Evolutionary conservation across 768 basidiomycete genomes (phyloP), one percentile per base, ranked within the genome.

Genomic region (Antrodiella citrinella): DNA sequence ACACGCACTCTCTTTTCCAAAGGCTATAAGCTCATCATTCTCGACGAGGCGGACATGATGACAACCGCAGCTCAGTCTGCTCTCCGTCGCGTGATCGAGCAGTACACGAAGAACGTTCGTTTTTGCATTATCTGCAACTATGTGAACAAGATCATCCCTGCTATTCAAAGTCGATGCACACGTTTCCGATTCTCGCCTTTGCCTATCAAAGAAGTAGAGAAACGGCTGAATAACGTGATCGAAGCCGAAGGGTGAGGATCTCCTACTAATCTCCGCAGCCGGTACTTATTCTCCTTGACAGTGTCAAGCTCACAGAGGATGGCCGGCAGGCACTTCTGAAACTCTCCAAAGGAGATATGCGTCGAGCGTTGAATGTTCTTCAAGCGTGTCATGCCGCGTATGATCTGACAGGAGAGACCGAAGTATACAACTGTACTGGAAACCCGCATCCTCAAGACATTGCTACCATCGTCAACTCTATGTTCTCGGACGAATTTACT

Each of bases 41-140:
- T 99, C 26, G 96, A 99, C 58, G 96, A 99, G 67, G 96, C 96
- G n/a, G 96, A 99, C 73, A 96, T 96, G 95, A 99, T 99, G 96
- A 99, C 96, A 0, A 86, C 92, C 55, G 86, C 90, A 50, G 96
- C 96, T 1, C 96, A 99, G 63, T 90, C 94, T 2, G 96, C 96
- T 21, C 79, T 99, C 24, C 87, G 96, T 23, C 86, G 96, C 59
- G 87, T 98, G 26, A 97, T 99, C 57, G 96, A 99, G 67, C 94
- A 96, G 57, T 98, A 96, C 67, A 99, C 96, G 18, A 91, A 86
- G 69, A 98, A 98, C 61, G 96, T 97, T 57, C 84, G 96, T 35
- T 99, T 99, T 68, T 99, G 96, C 69, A 99, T 99, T 61, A 95
- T 99, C 52, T 98, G 96, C 76, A 99, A 99, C 69, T 99, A 99